Conservation (phyloP, 129 eudicot genomes). For the sunflower (Helianthus annuus) region DNA sequence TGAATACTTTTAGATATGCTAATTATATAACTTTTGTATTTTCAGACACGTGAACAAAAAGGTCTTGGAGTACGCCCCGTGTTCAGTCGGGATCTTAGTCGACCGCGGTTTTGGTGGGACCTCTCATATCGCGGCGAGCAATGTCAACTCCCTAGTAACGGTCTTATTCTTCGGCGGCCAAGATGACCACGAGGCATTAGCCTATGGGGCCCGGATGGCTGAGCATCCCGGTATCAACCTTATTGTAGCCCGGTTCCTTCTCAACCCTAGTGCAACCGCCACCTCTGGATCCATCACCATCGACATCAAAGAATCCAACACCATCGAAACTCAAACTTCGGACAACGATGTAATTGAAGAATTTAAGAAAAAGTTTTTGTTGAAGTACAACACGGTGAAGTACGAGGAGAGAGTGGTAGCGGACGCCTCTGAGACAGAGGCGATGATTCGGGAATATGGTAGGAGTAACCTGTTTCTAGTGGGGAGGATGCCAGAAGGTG, state of each 20-base stretch:
- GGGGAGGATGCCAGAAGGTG: constrained; percentile 66
- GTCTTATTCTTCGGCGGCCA: constrained; percentile 72
- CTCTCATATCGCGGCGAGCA: constrained; percentile 68
- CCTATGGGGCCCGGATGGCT: constrained; percentile 68
- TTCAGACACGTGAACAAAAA: constrained; percentile 51
- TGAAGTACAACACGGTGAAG: constrained; percentile 32
- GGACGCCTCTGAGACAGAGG: constrained; percentile 28
- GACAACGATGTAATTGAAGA: constrained; percentile 46
- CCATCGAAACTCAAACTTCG: not conserved
- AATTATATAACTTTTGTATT: constrained; percentile 5
- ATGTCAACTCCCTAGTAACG: constrained; percentile 47
- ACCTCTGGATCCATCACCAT: constrained; percentile 30
- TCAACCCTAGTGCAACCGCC: constrained; percentile 30
- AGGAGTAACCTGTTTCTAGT: constrained; percentile 63
- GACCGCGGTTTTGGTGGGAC: constrained; percentile 83
- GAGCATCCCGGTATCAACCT: constrained; percentile 75
- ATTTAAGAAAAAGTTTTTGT: constrained; percentile 27
- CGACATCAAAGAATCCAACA: constrained; percentile 24
- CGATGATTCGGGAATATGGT: constrained; percentile 29
- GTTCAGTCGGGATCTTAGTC: constrained; percentile 74
- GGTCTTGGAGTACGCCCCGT: constrained; percentile 74
- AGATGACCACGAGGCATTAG: constrained; percentile 71
- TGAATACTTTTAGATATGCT: too few relatives aligned
- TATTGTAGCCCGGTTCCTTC: constrained; percentile 44
- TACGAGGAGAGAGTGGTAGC: constrained; percentile 43